These are phyloP conservation scores for Cyclocybe aegerita DNA, from an alignment of 768 basidiomycete species.

Conservation along the genomic window DNA sequence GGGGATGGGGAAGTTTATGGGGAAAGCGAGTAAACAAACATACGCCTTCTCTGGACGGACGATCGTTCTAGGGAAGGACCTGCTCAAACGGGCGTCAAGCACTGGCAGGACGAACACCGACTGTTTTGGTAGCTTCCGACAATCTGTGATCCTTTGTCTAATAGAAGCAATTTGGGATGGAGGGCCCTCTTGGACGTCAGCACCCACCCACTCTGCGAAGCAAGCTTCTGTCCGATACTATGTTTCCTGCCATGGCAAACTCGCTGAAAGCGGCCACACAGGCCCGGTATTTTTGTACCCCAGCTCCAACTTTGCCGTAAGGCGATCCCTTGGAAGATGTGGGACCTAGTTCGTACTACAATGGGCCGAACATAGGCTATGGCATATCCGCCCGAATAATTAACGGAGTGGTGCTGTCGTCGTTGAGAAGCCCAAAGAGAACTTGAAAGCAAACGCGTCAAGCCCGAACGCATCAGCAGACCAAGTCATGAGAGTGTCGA, in stretches of 20 bases:
- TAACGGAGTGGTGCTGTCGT: too few species aligned
- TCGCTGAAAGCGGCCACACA: too few species aligned
- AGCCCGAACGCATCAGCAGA: too few species aligned
- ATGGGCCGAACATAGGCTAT: too few species aligned
- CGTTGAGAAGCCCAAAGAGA: too few species aligned
- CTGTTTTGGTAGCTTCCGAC: conserved; percentile 12
- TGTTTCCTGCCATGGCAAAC: too few species aligned
- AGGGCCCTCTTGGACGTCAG: not conserved
- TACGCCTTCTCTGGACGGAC: not conserved
- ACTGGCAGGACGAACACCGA: not conserved
- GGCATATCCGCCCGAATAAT: too few species aligned
- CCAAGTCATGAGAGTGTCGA: not conserved
- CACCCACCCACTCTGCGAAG: not conserved
- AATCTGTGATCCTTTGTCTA: conserved; percentile 3
- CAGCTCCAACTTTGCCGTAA: too few species aligned
- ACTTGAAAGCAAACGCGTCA: too few species aligned
- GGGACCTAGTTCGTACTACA: too few species aligned
- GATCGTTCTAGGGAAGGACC: conserved; percentile 4
- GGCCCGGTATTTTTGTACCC: not conserved
- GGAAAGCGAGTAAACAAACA: not conserved
- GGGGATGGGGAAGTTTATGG: not conserved
- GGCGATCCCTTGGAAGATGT: too few species aligned
- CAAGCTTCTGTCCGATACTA: not conserved
- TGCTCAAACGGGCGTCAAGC: conserved; percentile 3
- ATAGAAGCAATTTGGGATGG: not conserved